Evolutionary conservation across 352 stramenopile genomes (phyloP).

Genomic region (Phytophthora meadii): DNA sequence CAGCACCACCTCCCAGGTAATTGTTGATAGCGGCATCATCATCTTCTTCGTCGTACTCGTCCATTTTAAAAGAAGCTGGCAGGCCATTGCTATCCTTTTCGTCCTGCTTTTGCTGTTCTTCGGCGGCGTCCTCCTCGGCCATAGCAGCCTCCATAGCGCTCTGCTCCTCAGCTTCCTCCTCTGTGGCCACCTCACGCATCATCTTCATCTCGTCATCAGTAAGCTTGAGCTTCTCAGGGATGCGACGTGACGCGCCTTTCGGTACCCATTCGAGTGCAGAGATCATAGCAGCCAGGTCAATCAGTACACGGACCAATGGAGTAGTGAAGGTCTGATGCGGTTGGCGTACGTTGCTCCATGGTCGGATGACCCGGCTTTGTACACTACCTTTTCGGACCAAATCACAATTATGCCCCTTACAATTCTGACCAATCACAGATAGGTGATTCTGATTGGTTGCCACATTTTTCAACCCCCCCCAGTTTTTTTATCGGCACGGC

Average conservation of each 20-base stretch:
- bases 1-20: slow-evolving; percentile 57
- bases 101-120: slow-evolving; percentile 24
- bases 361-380: too few relatives aligned
- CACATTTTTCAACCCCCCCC: too few relatives aligned
- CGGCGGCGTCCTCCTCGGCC: slow-evolving; percentile 51
- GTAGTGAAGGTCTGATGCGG: slow-evolving; percentile 10
- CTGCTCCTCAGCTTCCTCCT: slow-evolving; percentile 76
- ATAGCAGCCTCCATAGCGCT: slow-evolving; percentile 60
- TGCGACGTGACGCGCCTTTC: slow-evolving; percentile 54
- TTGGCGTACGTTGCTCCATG: slow-evolving; percentile 13
- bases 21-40: slow-evolving; percentile 85
- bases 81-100: slow-evolving; percentile 57
- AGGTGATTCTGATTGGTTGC: too few relatives aligned
- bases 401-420: too few relatives aligned
- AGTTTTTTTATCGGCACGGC: too few relatives aligned
- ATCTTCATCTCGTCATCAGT: slow-evolving; percentile 84
- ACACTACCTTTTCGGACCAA: too few relatives aligned
- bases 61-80: slow-evolving; percentile 83
- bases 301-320: slow-evolving; percentile 18
- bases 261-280: slow-evolving; percentile 43
- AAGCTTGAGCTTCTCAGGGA: slow-evolving; percentile 87
- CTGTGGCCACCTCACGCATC: slow-evolving; percentile 78
- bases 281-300: slow-evolving; percentile 28
- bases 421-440: too few relatives aligned
- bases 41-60: slow-evolving; percentile 90